phyloP scores from a whole-genome alignment of 2,329 filamentous ascomycete species.

The Curvularia spicifera region DNA sequence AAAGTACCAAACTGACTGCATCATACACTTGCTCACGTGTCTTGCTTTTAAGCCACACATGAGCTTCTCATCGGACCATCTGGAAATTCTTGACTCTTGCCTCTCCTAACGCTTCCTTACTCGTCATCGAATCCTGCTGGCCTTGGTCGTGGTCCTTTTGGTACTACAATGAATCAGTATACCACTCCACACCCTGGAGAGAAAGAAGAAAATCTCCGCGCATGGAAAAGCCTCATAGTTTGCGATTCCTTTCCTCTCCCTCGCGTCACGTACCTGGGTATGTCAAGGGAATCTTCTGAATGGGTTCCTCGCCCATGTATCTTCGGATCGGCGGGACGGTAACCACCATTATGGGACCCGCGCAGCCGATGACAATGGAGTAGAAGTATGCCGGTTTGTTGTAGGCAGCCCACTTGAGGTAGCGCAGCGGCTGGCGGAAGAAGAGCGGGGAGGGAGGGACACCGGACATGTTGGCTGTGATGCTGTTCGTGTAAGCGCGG shows the following conservation, averaged over 20 bases:
- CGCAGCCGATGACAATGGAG: slow-evolving; percentile 74
- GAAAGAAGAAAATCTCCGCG: background rate
- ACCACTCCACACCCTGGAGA: background rate
- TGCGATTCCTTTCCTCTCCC: background rate
- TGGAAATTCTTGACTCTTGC: background rate
- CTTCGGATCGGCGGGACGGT: slow-evolving; percentile 76
- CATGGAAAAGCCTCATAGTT: background rate
- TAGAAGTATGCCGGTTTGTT: slow-evolving; percentile 92
- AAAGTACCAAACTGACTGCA: background rate
- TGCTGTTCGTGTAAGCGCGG: slow-evolving; percentile 10
- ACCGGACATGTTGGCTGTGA: slow-evolving; percentile 61
- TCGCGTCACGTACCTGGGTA: slow-evolving; percentile 78
- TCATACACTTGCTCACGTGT: background rate
- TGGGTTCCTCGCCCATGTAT: slow-evolving; percentile 72
- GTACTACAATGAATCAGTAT: slow-evolving; percentile 46
- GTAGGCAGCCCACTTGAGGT: slow-evolving; percentile 85
- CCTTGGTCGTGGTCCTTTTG: slow-evolving; percentile 54
- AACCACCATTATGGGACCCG: slow-evolving; percentile 74
- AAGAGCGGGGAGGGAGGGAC: slow-evolving; percentile 64
- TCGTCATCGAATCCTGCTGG: slow-evolving; percentile 57
- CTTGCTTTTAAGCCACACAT: too few relatives aligned
- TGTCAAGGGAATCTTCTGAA: slow-evolving; percentile 76
- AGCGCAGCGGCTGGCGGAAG: slow-evolving; percentile 82
- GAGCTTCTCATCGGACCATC: background rate
- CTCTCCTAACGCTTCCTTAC: slow-evolving; percentile 16